These are phyloP conservation scores for Amanita inopinata DNA, from an alignment of 768 basidiomycete species.

Conservation along the genomic window DNA sequence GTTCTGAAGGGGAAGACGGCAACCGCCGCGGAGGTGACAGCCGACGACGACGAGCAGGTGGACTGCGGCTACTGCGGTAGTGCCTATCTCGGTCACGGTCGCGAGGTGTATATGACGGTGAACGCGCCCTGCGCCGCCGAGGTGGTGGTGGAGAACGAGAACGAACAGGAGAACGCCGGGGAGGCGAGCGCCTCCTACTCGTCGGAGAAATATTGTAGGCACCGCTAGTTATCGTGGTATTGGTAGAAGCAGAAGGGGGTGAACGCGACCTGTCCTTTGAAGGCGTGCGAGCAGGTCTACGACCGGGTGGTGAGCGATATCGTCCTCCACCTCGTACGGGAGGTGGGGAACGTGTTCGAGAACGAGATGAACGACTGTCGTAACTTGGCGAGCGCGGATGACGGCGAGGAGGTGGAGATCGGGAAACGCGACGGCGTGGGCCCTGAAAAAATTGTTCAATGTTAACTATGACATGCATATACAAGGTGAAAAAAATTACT, in stretches of 20 bases:
- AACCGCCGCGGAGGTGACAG: constrained; percentile 25
- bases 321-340: constrained; percentile 15
- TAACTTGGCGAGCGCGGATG: constrained; percentile 25
- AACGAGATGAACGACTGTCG: constrained; percentile 24
- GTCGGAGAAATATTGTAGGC: background rate
- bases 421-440: constrained; percentile 36
- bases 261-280: constrained; percentile 16
- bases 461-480: constrained; percentile 9
- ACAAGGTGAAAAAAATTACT: constrained; percentile 14
- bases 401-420: constrained; percentile 30
- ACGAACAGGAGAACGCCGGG: constrained; percentile 18
- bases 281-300: constrained; percentile 20
- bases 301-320: constrained; percentile 23
- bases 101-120: constrained; percentile 39
- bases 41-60: constrained; percentile 37
- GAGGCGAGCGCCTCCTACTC: constrained; percentile 13
- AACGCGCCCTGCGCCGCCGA: constrained; percentile 29
- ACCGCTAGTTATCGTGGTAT: constrained; percentile 2
- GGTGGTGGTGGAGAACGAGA: constrained; percentile 35
- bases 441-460: constrained; percentile 23
- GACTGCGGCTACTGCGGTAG: constrained; percentile 43
- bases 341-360: constrained; percentile 30
- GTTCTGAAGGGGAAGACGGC: constrained; percentile 18
- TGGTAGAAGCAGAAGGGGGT: constrained; percentile 14
- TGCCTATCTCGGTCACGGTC: constrained; percentile 23